A percentile compares a stretch with the other conserved stretches of the same genome.
Conservation (phyloP, 2,329 filamentous ascomycete species). For the Penicillium sp. region DNA sequence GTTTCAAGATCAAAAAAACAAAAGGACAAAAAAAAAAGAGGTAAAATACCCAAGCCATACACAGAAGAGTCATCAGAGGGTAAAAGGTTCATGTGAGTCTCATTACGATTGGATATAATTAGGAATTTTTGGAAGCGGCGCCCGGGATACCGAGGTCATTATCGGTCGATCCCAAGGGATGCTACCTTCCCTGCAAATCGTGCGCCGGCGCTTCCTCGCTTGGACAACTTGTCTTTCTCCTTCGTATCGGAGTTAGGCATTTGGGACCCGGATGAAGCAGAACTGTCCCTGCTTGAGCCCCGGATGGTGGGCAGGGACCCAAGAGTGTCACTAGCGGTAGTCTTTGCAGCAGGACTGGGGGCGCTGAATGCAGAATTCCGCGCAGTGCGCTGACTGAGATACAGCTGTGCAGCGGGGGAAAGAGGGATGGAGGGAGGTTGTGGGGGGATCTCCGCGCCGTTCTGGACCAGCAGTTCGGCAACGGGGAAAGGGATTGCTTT, state of each 20-base stretch:
- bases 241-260: constrained; percentile 35
- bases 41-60: constrained; percentile 7
- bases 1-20: neutral
- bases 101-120: constrained; percentile 24
- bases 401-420: constrained; percentile 74
- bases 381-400: constrained; percentile 73
- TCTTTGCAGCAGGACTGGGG: constrained; percentile 48
- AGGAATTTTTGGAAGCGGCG: constrained; percentile 7
- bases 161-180: constrained; percentile 45
- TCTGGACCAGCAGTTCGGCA: constrained; percentile 88
- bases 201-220: constrained; percentile 75
- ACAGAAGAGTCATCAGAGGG: constrained; percentile 16
- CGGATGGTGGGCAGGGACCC: constrained; percentile 60
- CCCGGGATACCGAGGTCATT: constrained; percentile 9
- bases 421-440: constrained; percentile 79
- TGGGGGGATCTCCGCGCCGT: constrained; percentile 82
- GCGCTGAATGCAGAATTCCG: constrained; percentile 27
- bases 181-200: constrained; percentile 57
- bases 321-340: constrained; percentile 54
- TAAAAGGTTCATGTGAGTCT: constrained; percentile 20
- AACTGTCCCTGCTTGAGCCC: constrained; percentile 28
- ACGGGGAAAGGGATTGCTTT: constrained; percentile 72
- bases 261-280: constrained; percentile 26
- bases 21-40: constrained; percentile 1
- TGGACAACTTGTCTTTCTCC: constrained; percentile 73